Evolutionary conservation across 2,329 filamentous ascomycete species (phyloP).

Genomic region (Cercospora sesami): DNA sequence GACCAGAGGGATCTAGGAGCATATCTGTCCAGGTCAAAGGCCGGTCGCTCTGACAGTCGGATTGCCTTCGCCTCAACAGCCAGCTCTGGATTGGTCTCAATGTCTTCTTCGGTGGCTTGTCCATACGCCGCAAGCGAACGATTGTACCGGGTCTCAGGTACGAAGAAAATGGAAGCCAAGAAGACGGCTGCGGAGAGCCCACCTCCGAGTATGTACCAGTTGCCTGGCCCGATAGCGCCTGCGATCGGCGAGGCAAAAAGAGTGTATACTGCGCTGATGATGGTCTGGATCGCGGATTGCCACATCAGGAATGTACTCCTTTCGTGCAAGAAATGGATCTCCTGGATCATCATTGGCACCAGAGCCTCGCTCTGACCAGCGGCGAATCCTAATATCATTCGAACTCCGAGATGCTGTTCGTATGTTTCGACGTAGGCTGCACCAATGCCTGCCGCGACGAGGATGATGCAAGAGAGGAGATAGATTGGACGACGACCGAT

Average conservation of each 20-base stretch:
- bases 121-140: constrained; percentile 43
- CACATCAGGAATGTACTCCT: constrained; percentile 46
- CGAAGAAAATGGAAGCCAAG: constrained; percentile 42
- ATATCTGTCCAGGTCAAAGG: constrained; percentile 43
- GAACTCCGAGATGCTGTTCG: constrained; percentile 33
- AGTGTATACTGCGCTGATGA: constrained; percentile 42
- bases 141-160: constrained; percentile 49
- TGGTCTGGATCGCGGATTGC: constrained; percentile 46
- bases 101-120: constrained; percentile 30
- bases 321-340: constrained; percentile 50
- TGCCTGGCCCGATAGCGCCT: constrained; percentile 43
- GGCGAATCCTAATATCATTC: constrained; percentile 38
- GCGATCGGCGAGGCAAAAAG: constrained; percentile 49
- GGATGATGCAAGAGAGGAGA: constrained; percentile 34
- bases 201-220: constrained; percentile 49
- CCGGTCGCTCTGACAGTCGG: constrained; percentile 27
- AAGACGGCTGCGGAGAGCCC: constrained; percentile 40
- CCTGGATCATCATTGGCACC: constrained; percentile 38
- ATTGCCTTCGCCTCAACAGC: constrained; percentile 19
- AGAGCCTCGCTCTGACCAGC: constrained; percentile 33
- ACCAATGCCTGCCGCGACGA: constrained; percentile 33
- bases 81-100: constrained; percentile 13
- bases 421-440: constrained; percentile 31
- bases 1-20: constrained; percentile 41
- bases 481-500: constrained; percentile 40